Evolutionary conservation across 1,284 basidiomycete species (phyloP), one percentile per base, ranked within the genome.

Genomic region (Fomitiporia mediterranea): DNA sequence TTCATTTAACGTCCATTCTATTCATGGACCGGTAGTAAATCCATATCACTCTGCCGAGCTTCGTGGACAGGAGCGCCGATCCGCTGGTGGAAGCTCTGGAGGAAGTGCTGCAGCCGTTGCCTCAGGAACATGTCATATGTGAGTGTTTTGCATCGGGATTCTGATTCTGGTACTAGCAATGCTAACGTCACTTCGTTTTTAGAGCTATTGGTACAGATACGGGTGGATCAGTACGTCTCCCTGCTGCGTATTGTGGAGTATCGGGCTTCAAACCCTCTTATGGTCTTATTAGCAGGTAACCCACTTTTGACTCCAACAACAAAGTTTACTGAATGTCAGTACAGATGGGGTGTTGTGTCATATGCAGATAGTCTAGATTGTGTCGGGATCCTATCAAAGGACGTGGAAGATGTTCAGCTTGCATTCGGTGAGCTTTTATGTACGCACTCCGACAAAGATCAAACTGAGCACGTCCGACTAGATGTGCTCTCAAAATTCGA

Each of bases 331-430:
- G 25, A 23, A 32, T 65, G 28, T 11, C 17, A 5, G 25, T 15
- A 1, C 57, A 92, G 94, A 64, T 90, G 88, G 83, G 96, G 97
- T 2, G 83, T 98, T 0, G 82, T 99, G 0, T 87, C 94, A 0
- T 99, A 92, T 64, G 95, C 94, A 0, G 95, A 98, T 66, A 95
- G 92, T 58, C 74, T 99, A 8, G 96, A 99, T 65, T 96, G 92
- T 57, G 92, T 99, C 0, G 97, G 96, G 0, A 74, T 99, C 1
- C 69, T 98, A 21, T 86, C 83, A 0, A 72, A 70, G 46, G 74
- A 77, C 4, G 77, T 89, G 0, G 64, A 70, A 4, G 74, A 73
- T 4, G 77, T 84, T 1, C 64, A 74, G 35, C 62, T 67, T 1
- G 77, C 91, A 0, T 93, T 91, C 62, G 74, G 91, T 92, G 63